Percentiles rank a stretch among this genome's conserved stretches.
Evolutionary conservation across 2,329 filamentous ascomycete species (phyloP).

Genomic region (Chaetomium strumarium): DNA sequence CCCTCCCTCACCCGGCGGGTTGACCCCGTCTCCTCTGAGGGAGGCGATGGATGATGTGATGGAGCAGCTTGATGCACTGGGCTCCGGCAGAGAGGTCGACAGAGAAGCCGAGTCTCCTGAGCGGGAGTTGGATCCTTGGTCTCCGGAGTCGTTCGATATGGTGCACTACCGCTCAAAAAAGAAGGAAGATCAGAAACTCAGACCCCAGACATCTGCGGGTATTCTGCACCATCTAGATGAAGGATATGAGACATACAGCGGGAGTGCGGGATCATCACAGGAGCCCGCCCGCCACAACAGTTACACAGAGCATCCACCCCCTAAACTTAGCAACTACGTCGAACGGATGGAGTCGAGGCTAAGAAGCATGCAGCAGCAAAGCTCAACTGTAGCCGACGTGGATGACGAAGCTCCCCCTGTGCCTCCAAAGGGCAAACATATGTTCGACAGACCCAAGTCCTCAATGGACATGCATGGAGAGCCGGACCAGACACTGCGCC

Average conservation of each 20-base stretch:
- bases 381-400: constrained; percentile 42
- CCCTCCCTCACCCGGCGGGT: constrained; percentile 62
- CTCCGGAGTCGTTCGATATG: constrained; percentile 75
- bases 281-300: constrained; percentile 39
- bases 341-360: constrained; percentile 85
- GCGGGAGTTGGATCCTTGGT: constrained; percentile 70
- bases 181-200: constrained; percentile 29
- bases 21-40: constrained; percentile 85
- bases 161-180: constrained; percentile 39
- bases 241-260: constrained; percentile 51
- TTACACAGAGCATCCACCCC: constrained; percentile 45
- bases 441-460: constrained; percentile 52
- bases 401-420: constrained; percentile 55
- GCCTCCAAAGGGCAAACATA: constrained; percentile 49
- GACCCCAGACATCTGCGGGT: constrained; percentile 71
- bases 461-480: constrained; percentile 43
- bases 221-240: constrained; percentile 54
- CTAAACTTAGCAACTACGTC: constrained; percentile 79
- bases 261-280: constrained; percentile 49
- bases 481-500: constrained; percentile 45
- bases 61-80: constrained; percentile 86
- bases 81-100: constrained; percentile 46
- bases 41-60: constrained; percentile 98
- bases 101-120: constrained; percentile 51
- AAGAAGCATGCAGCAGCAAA: constrained; percentile 61